A percentile compares a stretch with the other conserved stretches of the same genome.
phyloP scores from a whole-genome alignment of 768 basidiomycete genomes.

The Rhodotorula kratochvilovae region DNA sequence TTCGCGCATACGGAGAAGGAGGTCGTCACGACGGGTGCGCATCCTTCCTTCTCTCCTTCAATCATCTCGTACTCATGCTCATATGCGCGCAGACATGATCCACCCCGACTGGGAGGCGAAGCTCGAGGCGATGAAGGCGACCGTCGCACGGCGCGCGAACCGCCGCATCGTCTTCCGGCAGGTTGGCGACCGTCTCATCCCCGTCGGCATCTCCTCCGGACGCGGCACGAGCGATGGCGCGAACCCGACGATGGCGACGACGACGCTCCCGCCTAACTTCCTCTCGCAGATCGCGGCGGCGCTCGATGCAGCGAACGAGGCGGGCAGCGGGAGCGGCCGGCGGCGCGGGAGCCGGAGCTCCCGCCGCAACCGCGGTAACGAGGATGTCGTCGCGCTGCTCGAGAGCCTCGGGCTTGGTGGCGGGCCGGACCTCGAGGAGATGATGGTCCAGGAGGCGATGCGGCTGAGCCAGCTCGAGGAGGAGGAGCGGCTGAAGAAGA shows the following conservation, averaged over 20 bases:
- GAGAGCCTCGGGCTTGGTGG: conserved; percentile 30
- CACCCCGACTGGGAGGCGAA: conserved; percentile 98
- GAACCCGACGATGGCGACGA: conserved; percentile 39
- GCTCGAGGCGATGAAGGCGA: conserved; percentile 84
- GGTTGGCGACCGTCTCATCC: conserved; percentile 93
- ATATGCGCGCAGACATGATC: conserved; percentile 63
- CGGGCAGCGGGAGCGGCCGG: conserved; percentile 3
- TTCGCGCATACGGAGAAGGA: conserved; percentile 39
- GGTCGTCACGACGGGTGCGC: conserved; percentile 37
- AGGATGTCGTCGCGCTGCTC: conserved; percentile 28
- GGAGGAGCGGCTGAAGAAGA: conserved; percentile 75
- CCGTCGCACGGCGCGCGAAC: conserved; percentile 92
- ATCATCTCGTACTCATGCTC: neutral
- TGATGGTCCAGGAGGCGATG: conserved; percentile 99
- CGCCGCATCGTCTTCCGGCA: conserved; percentile 97
- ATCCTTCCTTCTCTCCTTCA: neutral
- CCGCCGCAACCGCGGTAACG: conserved; percentile 4
- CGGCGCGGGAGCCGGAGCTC: conserved; percentile 9
- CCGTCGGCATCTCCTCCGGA: conserved; percentile 90
- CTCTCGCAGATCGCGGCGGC: conserved; percentile 34
- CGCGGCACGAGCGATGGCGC: conserved; percentile 63
- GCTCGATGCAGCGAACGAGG: conserved; percentile 28
- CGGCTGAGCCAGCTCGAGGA: conserved; percentile 87
- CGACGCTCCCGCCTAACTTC: conserved; percentile 26
- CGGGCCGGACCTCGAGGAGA: conserved; percentile 52